Conservation (phyloP, 2,329 filamentous ascomycete genomes). For the Nemania sp. region DNA sequence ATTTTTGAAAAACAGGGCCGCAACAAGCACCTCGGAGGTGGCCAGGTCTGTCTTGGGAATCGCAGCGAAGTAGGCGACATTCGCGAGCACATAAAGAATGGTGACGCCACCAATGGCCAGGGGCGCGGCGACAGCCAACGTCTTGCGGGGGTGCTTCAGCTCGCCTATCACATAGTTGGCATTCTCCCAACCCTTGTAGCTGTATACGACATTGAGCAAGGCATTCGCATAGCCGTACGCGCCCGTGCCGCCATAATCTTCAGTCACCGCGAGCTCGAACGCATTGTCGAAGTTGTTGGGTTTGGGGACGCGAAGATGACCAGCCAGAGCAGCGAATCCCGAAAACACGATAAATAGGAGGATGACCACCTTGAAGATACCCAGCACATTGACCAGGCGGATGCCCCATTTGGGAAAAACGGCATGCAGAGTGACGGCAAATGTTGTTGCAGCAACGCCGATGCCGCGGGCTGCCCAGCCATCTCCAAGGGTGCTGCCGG, state of each 20-base stretch:
- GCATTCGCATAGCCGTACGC: constrained; percentile 60
- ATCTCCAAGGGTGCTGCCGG: constrained; percentile 50
- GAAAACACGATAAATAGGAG: constrained; percentile 64
- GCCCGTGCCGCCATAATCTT: constrained; percentile 52
- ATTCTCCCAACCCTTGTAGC: constrained; percentile 67
- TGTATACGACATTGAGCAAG: constrained; percentile 61
- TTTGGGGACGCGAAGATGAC: constrained; percentile 50
- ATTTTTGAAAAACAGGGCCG: constrained; percentile 63
- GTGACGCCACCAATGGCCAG: constrained; percentile 62
- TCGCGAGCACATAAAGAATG: constrained; percentile 64
- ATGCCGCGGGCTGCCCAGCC: constrained; percentile 62
- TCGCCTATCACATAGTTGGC: constrained; percentile 65
- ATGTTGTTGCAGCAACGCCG: constrained; percentile 56
- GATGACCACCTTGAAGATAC: constrained; percentile 63
- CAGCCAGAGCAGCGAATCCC: constrained; percentile 60
- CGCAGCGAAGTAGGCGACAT: constrained; percentile 67
- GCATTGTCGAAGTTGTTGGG: constrained; percentile 62
- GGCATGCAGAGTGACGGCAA: constrained; percentile 57
- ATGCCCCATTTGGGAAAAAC: constrained; percentile 61
- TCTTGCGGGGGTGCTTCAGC: constrained; percentile 57
- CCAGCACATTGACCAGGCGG: constrained; percentile 60
- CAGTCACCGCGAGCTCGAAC: constrained; percentile 50
- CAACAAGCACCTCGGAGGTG: constrained; percentile 61
- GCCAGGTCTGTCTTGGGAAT: constrained; percentile 62
- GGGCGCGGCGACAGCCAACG: constrained; percentile 58